phyloP scores from a whole-genome alignment of 2,329 filamentous ascomycete species.

The Westerdykella ornata region DNA sequence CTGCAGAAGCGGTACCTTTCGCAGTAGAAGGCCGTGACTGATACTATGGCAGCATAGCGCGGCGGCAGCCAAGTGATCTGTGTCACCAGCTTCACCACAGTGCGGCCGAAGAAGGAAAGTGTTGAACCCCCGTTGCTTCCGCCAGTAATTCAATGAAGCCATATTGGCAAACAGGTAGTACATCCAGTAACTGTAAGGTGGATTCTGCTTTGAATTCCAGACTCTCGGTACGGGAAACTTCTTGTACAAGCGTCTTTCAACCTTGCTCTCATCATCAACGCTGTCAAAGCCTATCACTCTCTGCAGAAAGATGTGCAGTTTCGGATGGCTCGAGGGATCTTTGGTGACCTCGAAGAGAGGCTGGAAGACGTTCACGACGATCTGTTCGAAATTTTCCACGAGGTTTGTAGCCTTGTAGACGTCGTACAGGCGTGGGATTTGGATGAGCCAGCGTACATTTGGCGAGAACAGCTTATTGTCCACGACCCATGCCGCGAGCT shows the following conservation, averaged over 20 bases:
- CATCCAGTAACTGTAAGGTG: constrained; percentile 98
- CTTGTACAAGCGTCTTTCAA: constrained; percentile 85
- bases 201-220: constrained; percentile 91
- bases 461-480: constrained; percentile 98
- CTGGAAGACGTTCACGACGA: constrained; percentile 85
- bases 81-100: constrained; percentile 94
- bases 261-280: constrained; percentile 96
- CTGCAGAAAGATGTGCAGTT: constrained; percentile 90
- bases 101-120: constrained; percentile 90
- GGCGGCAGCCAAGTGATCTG: constrained; percentile 88
- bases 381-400: constrained; percentile 84
- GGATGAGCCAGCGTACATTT: constrained; percentile 95
- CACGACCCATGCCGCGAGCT: constrained; percentile 91
- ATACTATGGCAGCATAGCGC: constrained; percentile 93
- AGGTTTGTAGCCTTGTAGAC: constrained; percentile 86
- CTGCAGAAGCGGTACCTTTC: constrained; percentile 90
- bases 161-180: constrained; percentile 97
- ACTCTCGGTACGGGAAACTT: constrained; percentile 88
- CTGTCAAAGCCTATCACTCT: constrained; percentile 95
- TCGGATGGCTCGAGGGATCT: constrained; percentile 77
- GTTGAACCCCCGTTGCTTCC: constrained; percentile 87
- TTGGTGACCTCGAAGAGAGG: constrained; percentile 92
- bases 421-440: constrained; percentile 89
- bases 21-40: constrained; percentile 83
- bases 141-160: constrained; percentile 83